Conservation (phyloP, 2,329 filamentous ascomycete genomes). For the Aspergillus flavus region DNA sequence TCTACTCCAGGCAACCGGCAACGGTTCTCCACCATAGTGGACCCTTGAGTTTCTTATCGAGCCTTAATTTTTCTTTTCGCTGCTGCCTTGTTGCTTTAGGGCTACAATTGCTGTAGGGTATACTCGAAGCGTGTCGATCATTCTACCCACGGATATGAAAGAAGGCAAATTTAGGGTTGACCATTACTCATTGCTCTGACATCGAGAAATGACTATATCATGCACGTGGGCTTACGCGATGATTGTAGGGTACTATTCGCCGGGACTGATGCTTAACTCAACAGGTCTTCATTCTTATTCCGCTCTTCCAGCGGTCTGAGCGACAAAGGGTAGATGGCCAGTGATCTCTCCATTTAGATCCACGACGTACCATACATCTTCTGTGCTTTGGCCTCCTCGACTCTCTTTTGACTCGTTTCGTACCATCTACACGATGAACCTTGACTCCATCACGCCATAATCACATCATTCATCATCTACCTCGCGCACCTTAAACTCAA, state of each 20-base stretch:
- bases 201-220: background rate
- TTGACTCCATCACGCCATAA: background rate
- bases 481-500: constrained; percentile 40
- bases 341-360: background rate
- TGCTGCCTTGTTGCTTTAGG: background rate
- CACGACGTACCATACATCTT: background rate
- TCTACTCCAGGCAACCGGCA: background rate
- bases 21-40: background rate
- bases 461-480: constrained; percentile 22
- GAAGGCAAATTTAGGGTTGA: background rate
- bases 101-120: background rate
- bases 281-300: background rate
- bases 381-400: background rate
- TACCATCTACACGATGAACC: background rate
- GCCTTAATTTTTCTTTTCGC: background rate
- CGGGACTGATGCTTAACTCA: background rate
- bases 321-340: background rate
- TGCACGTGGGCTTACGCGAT: background rate
- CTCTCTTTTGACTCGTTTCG: background rate
- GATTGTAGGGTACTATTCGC: background rate
- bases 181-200: background rate
- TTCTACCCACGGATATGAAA: background rate
- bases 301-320: background rate
- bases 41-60: background rate
- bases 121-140: background rate